Percentiles rank a stretch among this genome's conserved stretches.
These are phyloP conservation scores for Tephrocybe rancida DNA, from an alignment of 768 basidiomycete species.

Conservation along the genomic window DNA sequence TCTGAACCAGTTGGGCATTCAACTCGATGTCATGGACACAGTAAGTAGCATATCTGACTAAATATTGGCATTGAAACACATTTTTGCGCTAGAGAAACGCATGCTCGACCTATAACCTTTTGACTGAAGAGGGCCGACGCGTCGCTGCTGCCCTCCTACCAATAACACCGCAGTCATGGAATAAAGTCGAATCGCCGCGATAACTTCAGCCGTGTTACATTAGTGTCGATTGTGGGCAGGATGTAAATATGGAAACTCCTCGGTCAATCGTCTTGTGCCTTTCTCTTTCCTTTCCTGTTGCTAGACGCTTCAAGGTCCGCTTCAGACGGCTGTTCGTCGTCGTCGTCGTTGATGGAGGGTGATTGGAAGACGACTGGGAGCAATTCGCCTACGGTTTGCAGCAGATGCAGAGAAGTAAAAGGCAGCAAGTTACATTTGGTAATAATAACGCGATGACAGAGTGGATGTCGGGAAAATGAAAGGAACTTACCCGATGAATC, in stretches of 20 bases:
- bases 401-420: constrained; percentile 14
- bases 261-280: constrained; percentile 39
- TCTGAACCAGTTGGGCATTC: constrained; percentile 77
- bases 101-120: constrained; percentile 92
- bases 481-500: constrained; percentile 56
- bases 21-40: constrained; percentile 88
- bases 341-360: constrained; percentile 63
- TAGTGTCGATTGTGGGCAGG: neutral
- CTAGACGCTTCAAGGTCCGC: constrained; percentile 26
- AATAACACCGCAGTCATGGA: constrained; percentile 55
- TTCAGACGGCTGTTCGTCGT: constrained; percentile 52
- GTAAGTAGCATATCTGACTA: constrained; percentile 39
- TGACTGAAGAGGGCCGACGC: constrained; percentile 90
- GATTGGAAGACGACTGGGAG: constrained; percentile 60
- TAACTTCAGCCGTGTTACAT: neutral
- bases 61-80: neutral
- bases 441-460: constrained; percentile 13
- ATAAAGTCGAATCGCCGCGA: constrained; percentile 28
- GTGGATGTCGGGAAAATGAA: constrained; percentile 6
- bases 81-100: constrained; percentile 75
- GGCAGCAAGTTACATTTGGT: constrained; percentile 18
- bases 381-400: constrained; percentile 48
- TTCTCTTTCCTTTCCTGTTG: constrained; percentile 65
- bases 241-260: neutral
- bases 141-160: constrained; percentile 93